Evolutionary conservation across 192 early-diverging fungal species (phyloP).

Genomic region (Glomus cerebriforme): DNA sequence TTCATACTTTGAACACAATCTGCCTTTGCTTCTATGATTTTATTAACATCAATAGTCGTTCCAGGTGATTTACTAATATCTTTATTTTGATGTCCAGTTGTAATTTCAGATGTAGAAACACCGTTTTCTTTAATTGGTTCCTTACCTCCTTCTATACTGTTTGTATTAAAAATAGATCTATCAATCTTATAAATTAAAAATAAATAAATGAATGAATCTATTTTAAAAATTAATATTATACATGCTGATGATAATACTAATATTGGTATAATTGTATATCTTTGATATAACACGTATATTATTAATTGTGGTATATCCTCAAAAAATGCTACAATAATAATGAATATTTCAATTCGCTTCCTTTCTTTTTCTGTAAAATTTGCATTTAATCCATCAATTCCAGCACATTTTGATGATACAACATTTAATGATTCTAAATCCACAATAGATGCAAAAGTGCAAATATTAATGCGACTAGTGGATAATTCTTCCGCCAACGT

Average conservation of each 20-base stretch:
- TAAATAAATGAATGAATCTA: not conserved
- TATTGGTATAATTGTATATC: not conserved
- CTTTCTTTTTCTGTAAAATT: not conserved
- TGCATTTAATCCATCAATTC: not conserved
- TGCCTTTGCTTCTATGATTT: too few species aligned
- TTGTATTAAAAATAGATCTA: too few species aligned
- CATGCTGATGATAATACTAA: not conserved
- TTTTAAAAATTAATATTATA: not conserved
- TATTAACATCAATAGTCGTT: too few species aligned
- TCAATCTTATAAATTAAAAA: not conserved
- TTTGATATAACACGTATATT: not conserved
- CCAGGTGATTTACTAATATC: too few species aligned
- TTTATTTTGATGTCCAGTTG: too few species aligned
- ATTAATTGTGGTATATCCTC: not conserved
- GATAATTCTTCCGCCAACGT: not conserved
- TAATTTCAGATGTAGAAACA: too few species aligned
- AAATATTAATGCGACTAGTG: not conserved
- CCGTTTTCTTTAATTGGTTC: too few species aligned
- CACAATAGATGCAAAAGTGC: not conserved
- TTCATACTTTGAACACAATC: too few species aligned
- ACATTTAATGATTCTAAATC: not conserved
- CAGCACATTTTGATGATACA: not conserved
- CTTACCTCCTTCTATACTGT: too few species aligned
- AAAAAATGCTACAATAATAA: not conserved
- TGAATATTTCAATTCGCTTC: not conserved